Evolutionary conservation across 2,329 filamentous ascomycete species (phyloP).

Genomic region (Ophiostoma angusticollis): DNA sequence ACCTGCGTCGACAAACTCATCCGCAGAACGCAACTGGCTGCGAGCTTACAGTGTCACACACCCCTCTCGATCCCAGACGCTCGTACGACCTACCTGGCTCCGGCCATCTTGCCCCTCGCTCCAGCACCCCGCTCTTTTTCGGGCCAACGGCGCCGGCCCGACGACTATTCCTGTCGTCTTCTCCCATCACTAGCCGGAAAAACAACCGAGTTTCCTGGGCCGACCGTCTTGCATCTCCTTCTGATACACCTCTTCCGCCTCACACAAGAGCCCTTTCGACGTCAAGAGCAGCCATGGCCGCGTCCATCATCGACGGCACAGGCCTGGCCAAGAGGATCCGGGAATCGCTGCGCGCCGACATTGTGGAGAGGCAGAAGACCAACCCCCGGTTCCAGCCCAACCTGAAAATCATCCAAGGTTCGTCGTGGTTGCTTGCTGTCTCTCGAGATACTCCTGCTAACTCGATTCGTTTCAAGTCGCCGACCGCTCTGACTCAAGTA

Average conservation of each 20-base stretch:
- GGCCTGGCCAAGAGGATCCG: constrained; percentile 88
- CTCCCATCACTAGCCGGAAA: constrained; percentile 6
- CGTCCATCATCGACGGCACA: constrained; percentile 87
- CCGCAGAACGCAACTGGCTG: neutral
- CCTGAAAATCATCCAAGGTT: constrained; percentile 91
- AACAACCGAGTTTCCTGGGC: neutral
- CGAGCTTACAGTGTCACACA: neutral
- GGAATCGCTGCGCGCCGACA: constrained; percentile 66
- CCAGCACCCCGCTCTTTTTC: neutral
- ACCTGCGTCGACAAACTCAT: neutral
- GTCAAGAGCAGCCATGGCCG: constrained; percentile 58
- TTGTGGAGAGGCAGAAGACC: constrained; percentile 63
- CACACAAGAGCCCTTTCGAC: constrained; percentile 25
- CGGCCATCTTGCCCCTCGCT: neutral
- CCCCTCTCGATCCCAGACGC: neutral
- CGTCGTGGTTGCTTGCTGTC: constrained; percentile 17
- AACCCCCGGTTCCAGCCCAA: constrained; percentile 84
- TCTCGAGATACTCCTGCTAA: neutral
- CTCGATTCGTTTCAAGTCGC: constrained; percentile 49
- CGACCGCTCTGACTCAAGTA: constrained; percentile 84
- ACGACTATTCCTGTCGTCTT: neutral
- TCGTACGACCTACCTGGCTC: neutral
- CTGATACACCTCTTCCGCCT: neutral
- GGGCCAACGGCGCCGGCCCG: constrained; percentile 7
- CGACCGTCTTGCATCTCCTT: neutral